Evolutionary conservation across 768 basidiomycete genomes (phyloP).

Genomic region (Sporobolomyces pararoseus): DNA sequence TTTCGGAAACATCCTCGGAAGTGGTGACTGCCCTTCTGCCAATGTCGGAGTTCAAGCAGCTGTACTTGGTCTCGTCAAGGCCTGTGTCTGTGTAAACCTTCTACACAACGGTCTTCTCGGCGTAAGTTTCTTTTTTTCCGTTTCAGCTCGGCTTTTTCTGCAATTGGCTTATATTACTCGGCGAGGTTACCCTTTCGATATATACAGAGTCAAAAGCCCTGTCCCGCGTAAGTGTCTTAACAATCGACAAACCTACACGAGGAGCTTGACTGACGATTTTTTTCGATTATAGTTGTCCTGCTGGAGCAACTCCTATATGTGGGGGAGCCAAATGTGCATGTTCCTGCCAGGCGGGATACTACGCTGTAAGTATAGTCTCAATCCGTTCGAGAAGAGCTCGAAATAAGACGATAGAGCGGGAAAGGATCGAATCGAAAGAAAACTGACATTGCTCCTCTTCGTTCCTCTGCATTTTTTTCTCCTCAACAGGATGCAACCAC

Average conservation of each 20-base stretch:
- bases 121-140: neutral
- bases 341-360: neutral
- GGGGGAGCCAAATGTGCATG: slow-evolving; percentile 9
- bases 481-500: neutral
- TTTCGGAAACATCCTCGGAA: slow-evolving; percentile 11
- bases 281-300: slow-evolving; percentile 9
- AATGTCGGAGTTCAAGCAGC: slow-evolving; percentile 15
- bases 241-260: neutral
- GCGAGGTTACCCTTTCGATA: too few relatives aligned
- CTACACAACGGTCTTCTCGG: slow-evolving; percentile 10
- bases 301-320: slow-evolving; percentile 11
- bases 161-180: neutral
- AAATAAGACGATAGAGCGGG: neutral
- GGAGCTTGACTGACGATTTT: neutral
- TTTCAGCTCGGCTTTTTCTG: neutral
- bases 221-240: slow-evolving; percentile 9
- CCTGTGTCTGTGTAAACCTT: slow-evolving; percentile 33
- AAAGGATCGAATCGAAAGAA: too few relatives aligned
- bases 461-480: neutral
- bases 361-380: neutral
- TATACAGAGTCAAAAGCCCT: neutral
- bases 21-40: slow-evolving; percentile 7
- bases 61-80: slow-evolving; percentile 9
- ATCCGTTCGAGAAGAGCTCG: neutral
- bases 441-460: too few relatives aligned